phyloP scores from a whole-genome alignment of 768 basidiomycete species.

The Suillus spraguei region DNA sequence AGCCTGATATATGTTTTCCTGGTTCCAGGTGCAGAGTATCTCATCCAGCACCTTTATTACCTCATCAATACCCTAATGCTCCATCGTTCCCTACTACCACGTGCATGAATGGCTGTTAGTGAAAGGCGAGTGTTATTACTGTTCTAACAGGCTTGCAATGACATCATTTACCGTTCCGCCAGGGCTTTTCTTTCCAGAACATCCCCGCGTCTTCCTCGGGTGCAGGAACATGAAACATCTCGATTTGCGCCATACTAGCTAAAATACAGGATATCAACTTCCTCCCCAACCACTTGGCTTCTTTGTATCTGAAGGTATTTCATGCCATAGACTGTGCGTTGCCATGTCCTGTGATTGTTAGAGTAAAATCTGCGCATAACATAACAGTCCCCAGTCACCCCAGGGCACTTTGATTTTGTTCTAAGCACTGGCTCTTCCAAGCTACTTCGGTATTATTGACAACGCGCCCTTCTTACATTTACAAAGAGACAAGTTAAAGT shows the following conservation, averaged over 20 bases:
- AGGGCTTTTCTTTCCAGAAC: background rate
- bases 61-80: background rate
- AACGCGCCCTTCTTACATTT: background rate
- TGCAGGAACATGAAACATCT: background rate
- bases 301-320: background rate
- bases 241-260: background rate
- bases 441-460: background rate
- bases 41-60: background rate
- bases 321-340: background rate
- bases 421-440: background rate
- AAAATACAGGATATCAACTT: background rate
- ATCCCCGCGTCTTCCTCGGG: background rate
- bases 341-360: background rate
- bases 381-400: background rate
- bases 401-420: background rate
- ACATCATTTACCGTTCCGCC: background rate
- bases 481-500: background rate
- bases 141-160: background rate
- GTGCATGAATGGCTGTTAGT: background rate
- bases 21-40: background rate
- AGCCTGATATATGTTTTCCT: background rate
- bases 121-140: background rate
- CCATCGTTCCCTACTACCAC: too few relatives aligned
- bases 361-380: background rate
- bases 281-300: background rate